phyloP scores from a whole-genome alignment of 1,139 yeast genomes.

The Hemisphaericaspora xylofermentans region DNA sequence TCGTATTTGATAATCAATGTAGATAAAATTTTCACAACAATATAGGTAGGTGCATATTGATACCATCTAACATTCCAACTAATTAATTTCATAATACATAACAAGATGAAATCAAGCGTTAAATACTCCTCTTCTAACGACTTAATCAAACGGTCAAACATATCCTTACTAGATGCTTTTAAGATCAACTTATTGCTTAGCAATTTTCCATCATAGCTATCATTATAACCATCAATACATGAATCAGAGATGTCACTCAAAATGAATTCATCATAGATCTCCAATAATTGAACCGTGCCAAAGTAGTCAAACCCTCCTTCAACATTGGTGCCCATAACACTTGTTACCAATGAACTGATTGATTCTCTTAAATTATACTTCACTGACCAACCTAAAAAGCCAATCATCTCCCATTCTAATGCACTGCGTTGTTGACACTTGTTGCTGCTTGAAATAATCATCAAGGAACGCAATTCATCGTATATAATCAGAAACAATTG shows the following conservation, averaged over 20 bases:
- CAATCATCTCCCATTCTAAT: slow-evolving; percentile 44
- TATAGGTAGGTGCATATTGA: slow-evolving; percentile 34
- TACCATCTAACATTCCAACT: slow-evolving; percentile 48
- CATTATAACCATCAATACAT: slow-evolving; percentile 30
- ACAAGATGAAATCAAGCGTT: slow-evolving; percentile 34
- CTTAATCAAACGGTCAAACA: slow-evolving; percentile 25
- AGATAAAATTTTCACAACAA: slow-evolving; percentile 28
- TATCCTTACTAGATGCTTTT: slow-evolving; percentile 20
- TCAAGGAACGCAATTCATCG: slow-evolving; percentile 37
- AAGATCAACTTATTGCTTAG: slow-evolving; percentile 38
- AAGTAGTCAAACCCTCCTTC: slow-evolving; percentile 42
- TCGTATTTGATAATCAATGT: slow-evolving; percentile 35
- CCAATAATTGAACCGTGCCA: slow-evolving; percentile 37
- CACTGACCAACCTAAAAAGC: slow-evolving; percentile 42
- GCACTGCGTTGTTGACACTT: slow-evolving; percentile 39
- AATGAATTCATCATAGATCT: slow-evolving; percentile 42
- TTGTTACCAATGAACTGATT: slow-evolving; percentile 40
- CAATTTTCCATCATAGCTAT: slow-evolving; percentile 28
- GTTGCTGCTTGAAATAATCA: slow-evolving; percentile 25
- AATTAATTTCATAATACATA: slow-evolving; percentile 33
- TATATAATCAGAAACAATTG: slow-evolving; percentile 37
- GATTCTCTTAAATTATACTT: slow-evolving; percentile 41
- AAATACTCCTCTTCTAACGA: slow-evolving; percentile 30
- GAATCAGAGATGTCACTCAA: slow-evolving; percentile 35
- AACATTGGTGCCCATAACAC: slow-evolving; percentile 33